Percentiles rank a stretch among this genome's conserved stretches.
phyloP scores from a whole-genome alignment of 106 monocot species.

The Allium cepa region DNA sequence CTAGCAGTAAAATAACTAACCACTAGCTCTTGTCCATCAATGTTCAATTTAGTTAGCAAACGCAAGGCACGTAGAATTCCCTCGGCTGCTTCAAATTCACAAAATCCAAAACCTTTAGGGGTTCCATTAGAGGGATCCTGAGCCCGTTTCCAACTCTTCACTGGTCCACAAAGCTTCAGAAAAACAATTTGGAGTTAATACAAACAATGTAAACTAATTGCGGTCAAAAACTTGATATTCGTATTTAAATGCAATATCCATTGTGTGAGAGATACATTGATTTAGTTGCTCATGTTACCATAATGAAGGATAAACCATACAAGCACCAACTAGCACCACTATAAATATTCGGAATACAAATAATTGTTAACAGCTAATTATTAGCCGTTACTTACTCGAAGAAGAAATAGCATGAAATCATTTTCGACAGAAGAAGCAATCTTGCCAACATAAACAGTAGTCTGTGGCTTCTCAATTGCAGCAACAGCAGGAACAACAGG shows the following conservation, averaged over 20 bases:
- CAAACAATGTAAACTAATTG: too few relatives aligned
- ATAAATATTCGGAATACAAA: not conserved
- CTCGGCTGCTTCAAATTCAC: conserved; percentile 98
- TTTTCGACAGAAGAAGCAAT: conserved; percentile 85
- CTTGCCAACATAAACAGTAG: conserved; percentile 96
- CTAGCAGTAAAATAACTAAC: conserved; percentile 28
- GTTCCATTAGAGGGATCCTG: conserved; percentile 86
- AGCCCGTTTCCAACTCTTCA: conserved; percentile 96
- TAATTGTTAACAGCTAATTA: not conserved
- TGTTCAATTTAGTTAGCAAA: conserved; percentile 71
- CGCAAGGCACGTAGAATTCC: conserved; percentile 85
- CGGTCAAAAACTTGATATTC: not conserved
- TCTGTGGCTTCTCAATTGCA: conserved; percentile 87
- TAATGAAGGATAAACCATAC: too few relatives aligned
- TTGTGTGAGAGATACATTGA: too few relatives aligned
- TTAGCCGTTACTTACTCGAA: conserved; percentile 34
- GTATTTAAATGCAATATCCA: not conserved
- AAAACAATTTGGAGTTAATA: not conserved
- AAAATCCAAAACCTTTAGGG: conserved; percentile 88
- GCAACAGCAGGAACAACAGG: conserved; percentile 64
- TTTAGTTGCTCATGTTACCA: too few relatives aligned
- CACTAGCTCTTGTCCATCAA: conserved; percentile 94
- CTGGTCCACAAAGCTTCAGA: conserved; percentile 88
- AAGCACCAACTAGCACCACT: too few relatives aligned
- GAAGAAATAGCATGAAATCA: conserved; percentile 78